A percentile compares a stretch with the other conserved stretches of the same genome.
These are phyloP conservation scores for Hsuehochloa calcarea DNA, from an alignment of 176 grass and related monocot genomes.

Conservation along the genomic window DNA sequence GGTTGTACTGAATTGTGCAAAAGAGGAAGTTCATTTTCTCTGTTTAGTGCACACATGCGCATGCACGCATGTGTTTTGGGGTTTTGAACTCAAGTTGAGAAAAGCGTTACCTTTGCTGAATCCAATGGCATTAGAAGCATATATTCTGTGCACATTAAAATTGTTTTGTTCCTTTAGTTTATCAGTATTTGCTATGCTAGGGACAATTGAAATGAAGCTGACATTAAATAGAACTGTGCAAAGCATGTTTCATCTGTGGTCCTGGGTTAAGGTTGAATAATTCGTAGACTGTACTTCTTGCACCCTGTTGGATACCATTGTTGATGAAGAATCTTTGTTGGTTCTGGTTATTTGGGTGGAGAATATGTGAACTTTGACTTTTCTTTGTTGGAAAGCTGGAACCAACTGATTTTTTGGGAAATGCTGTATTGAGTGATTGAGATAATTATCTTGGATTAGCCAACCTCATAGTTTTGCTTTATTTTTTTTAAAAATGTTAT, in stretches of 20 bases:
- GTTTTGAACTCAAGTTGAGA: not conserved
- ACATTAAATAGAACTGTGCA: not conserved
- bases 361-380: not conserved
- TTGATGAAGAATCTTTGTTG: not conserved
- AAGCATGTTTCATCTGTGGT: not conserved
- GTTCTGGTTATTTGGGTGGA: not conserved
- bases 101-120: not conserved
- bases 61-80: not conserved
- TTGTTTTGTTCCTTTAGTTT: constrained; percentile 7
- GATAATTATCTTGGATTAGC: not conserved
- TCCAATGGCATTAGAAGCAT: not conserved
- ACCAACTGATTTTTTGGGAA: not conserved
- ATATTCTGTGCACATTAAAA: not conserved
- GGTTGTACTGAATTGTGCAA: too few species aligned
- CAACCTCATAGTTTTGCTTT: not conserved
- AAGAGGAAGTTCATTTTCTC: not conserved
- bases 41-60: not conserved
- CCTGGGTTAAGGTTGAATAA: not conserved
- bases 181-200: not conserved
- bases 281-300: not conserved
- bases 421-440: not conserved
- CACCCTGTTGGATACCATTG: not conserved
- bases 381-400: not conserved
- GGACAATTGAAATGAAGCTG: not conserved
- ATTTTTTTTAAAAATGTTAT: not conserved